Evolutionary conservation across 208 protist genomes (phyloP), one percentile per base, ranked within the genome.

Genomic region (Crithidia bombi): DNA sequence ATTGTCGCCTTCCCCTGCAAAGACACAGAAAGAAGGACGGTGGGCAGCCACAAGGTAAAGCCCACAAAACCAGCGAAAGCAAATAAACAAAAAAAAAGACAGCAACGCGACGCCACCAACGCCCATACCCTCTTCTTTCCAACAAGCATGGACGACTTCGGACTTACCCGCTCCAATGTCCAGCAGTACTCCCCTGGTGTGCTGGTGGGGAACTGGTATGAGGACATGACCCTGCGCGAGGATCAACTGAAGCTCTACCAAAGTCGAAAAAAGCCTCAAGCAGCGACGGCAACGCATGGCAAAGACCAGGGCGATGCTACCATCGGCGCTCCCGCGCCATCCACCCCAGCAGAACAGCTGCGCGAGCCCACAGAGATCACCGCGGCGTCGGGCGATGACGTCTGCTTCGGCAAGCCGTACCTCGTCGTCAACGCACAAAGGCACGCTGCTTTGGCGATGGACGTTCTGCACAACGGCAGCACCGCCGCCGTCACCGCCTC

Each of bases 191-290:
- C 86, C 25, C 87, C 85, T 30, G 85, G 92, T 23, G 90, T 95
- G 15, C 74, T 95, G 50, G 73, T 95, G 23, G 92, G 92, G 9
- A 97, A 97, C 65, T 97, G 92, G 90, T 82, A 86, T 23, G 90
- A 97, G 64, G 90, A 97, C 55, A 87, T 91, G 75, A 77, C 77
- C 5, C 64, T 84, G 36, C 79, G 73, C 46, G 85, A 93, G 57
- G 89, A 92, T 54, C 85, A 89, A 61, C 71, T 93, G 35, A 75
- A 61, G 41, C 67, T 88, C 47, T 95, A 92, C 82, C 78, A 79
- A 26, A 25, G 47, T 12, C 73, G 61, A 26, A 63, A 63, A 30
- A 39, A 39, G 30, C 23, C 38, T 14, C n/a, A n/a, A n/a, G 11
- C 36, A 0, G 28, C 54, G 21, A 63, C 70, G 28, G 9, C 41